Evolutionary conservation across 2,329 filamentous ascomycete species (phyloP).

Genomic region (Colletotrichum sp.): DNA sequence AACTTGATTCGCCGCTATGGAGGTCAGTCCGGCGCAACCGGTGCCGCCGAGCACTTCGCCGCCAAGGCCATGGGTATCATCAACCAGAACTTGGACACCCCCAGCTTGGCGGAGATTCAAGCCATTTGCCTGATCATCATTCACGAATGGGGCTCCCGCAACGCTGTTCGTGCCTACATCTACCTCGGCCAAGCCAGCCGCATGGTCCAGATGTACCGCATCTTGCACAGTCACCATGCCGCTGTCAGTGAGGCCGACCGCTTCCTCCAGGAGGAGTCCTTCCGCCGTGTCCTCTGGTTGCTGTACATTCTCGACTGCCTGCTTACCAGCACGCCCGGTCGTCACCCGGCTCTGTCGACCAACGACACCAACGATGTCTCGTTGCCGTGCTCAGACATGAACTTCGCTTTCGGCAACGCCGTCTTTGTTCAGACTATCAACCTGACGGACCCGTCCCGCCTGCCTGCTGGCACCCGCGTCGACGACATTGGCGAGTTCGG

Average conservation of each 20-base stretch:
- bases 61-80: slow-evolving; percentile 61
- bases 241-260: slow-evolving; percentile 56
- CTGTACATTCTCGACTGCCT: slow-evolving; percentile 69
- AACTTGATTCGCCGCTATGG: slow-evolving; percentile 64
- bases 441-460: slow-evolving; percentile 41
- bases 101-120: slow-evolving; percentile 65
- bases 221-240: slow-evolving; percentile 60
- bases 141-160: slow-evolving; percentile 67
- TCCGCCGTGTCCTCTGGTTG: slow-evolving; percentile 66
- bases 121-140: slow-evolving; percentile 65
- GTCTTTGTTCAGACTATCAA: slow-evolving; percentile 63
- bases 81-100: slow-evolving; percentile 64
- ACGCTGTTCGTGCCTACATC: slow-evolving; percentile 67
- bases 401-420: slow-evolving; percentile 66
- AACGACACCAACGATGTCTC: slow-evolving; percentile 61
- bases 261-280: slow-evolving; percentile 66
- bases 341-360: slow-evolving; percentile 59
- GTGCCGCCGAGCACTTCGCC: slow-evolving; percentile 64
- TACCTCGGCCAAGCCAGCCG: slow-evolving; percentile 68
- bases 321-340: slow-evolving; percentile 65
- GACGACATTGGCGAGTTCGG: slow-evolving; percentile 66
- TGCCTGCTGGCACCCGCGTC: slow-evolving; percentile 42
- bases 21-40: slow-evolving; percentile 52
- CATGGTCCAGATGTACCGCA: slow-evolving; percentile 69
- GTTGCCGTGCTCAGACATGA: slow-evolving; percentile 65